phyloP scores from a whole-genome alignment of 306 rosid genomes.

The Argentina anserina region DNA sequence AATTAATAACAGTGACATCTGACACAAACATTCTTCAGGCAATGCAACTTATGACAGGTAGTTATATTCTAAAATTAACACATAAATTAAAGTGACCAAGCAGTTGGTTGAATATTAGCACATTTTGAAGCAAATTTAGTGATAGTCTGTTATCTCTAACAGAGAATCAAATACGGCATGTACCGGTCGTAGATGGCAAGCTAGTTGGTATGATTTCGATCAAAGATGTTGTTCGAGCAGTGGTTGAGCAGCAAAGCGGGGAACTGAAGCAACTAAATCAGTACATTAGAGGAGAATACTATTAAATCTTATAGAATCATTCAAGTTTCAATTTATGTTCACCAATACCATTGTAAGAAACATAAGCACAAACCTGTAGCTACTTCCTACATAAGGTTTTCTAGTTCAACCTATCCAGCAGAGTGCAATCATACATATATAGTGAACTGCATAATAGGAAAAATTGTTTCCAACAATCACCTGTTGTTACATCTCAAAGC shows the following conservation, averaged over 20 bases:
- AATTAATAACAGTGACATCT: constrained; percentile 67
- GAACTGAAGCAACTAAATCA: constrained; percentile 66
- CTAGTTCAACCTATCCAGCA: not conserved
- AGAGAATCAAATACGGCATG: constrained; percentile 70
- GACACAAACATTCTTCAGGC: constrained; percentile 79
- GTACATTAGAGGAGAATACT: constrained; percentile 71
- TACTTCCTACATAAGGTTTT: not conserved
- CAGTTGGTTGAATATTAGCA: not conserved
- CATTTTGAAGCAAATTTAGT: not conserved
- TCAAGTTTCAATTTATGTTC: constrained; percentile 3
- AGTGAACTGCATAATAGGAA: not conserved
- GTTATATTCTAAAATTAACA: constrained; percentile 4
- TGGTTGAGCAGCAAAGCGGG: constrained; percentile 74
- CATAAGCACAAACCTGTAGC: not conserved
- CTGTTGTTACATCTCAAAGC: not conserved
- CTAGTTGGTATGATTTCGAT: constrained; percentile 88
- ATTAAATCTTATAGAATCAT: constrained; percentile 20
- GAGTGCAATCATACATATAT: no score
- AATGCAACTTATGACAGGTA: constrained; percentile 87
- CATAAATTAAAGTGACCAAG: not conserved
- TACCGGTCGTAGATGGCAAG: constrained; percentile 85
- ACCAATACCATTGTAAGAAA: not conserved
- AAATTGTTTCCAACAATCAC: not conserved
- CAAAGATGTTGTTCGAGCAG: constrained; percentile 77
- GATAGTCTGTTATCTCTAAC: constrained; percentile 12